These are phyloP conservation scores for Rhodotorula kratochvilovae DNA, from an alignment of 768 basidiomycete genomes.

Conservation along the genomic window DNA sequence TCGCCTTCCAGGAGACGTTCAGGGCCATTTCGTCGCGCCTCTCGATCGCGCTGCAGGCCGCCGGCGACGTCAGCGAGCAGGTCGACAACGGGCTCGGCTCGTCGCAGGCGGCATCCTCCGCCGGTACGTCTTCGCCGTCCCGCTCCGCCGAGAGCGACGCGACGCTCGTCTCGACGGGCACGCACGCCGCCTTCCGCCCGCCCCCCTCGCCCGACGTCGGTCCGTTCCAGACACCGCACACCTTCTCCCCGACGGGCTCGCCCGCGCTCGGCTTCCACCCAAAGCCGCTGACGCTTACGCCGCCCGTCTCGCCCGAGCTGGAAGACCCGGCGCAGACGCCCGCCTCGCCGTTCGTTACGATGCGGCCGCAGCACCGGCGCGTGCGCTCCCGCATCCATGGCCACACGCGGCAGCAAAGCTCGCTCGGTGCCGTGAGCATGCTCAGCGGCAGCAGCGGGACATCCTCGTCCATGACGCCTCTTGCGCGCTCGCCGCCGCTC, in stretches of 20 bases:
- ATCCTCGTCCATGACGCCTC: not conserved
- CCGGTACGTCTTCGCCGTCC: not conserved
- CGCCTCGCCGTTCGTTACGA: conserved; percentile 15
- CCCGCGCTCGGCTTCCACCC: conserved; percentile 4
- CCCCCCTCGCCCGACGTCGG: conserved; percentile 3
- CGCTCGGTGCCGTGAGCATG: not conserved
- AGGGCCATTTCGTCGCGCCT: conserved; percentile 12
- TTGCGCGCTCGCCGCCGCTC: not conserved
- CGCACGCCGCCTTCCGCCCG: not conserved
- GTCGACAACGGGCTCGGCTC: not conserved
- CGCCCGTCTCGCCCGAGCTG: conserved; percentile 17
- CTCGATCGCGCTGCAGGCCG: conserved; percentile 11
- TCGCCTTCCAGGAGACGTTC: conserved; percentile 6
- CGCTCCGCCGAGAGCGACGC: not conserved
- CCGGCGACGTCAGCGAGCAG: not conserved
- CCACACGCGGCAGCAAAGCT: not conserved
- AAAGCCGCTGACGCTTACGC: conserved; percentile 16
- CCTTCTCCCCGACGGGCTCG: not conserved
- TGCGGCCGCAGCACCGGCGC: conserved; percentile 10
- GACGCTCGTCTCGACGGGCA: not conserved
- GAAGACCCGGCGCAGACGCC: not conserved
- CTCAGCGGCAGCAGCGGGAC: not conserved
- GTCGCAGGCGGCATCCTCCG: not conserved
- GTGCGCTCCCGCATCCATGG: not conserved
- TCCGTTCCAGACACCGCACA: not conserved